phyloP scores from a whole-genome alignment of 2,329 filamentous ascomycete species.

The Elsinoe batatas region DNA sequence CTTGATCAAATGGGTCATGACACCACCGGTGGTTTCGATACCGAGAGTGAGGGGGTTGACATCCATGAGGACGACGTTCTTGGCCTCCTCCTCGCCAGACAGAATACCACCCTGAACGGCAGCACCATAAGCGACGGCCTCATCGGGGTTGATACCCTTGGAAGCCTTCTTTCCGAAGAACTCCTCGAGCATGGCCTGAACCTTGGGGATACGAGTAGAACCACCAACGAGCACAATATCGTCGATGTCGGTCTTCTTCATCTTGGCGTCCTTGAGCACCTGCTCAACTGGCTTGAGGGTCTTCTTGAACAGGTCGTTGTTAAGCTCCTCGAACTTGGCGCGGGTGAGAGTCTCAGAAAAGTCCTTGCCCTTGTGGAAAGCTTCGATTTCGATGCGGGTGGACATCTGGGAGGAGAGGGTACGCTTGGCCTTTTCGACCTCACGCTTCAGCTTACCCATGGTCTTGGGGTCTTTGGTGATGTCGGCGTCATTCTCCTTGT shows the following conservation, averaged over 20 bases:
- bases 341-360: conserved; percentile 97
- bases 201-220: conserved; percentile 98
- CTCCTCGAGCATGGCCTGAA: conserved; percentile 87
- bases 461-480: conserved; percentile 91
- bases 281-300: conserved; percentile 97
- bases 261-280: conserved; percentile 95
- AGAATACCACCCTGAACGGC: conserved; percentile 95
- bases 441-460: conserved; percentile 99
- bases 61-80: conserved; percentile 85
- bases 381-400: conserved; percentile 67
- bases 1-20: conserved; percentile 95
- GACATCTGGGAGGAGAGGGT: conserved; percentile 51
- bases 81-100: conserved; percentile 70
- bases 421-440: conserved; percentile 99
- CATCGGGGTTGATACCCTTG: conserved; percentile 99
- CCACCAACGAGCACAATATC: conserved; percentile 98
- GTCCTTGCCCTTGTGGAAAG: conserved; percentile 92
- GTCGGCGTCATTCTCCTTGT: conserved; percentile 94
- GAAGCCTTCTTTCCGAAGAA: conserved; percentile 97
- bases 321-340: conserved; percentile 98
- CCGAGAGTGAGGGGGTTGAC: conserved; percentile 93
- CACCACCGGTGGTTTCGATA: conserved; percentile 94
- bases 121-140: conserved; percentile 95
- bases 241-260: conserved; percentile 89
- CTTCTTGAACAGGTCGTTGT: conserved; percentile 99